Evolutionary conservation across 805 yeast species (phyloP), one percentile per base, ranked within the genome.

Genomic region (Komagataella ulmi): DNA sequence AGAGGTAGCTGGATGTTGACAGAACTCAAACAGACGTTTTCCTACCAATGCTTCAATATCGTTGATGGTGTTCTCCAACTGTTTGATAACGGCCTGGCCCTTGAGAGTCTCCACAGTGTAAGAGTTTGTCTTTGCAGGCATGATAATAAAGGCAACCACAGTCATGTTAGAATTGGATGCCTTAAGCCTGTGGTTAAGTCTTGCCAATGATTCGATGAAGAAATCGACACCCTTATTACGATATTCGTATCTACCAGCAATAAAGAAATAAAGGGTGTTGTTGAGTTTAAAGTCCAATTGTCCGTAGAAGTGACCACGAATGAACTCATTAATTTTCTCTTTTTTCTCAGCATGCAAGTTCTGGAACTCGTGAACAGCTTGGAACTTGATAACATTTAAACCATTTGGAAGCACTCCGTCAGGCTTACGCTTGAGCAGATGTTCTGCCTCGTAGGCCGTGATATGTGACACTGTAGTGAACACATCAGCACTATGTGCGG

Each of bases 321-420:
- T 84, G 64, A 91, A 91, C 62, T 93, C 97, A 65, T 89, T 84
- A 65, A 91, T 90, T 65, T 88, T 88, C 51, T 82, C 96, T 74
- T 91, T 91, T 68, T 85, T 83, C 57, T 83, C 68, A 23, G 97
- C 97, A 71, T 91, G 99, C 68, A 91, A 74, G 68, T 93, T 91
- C 70, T 91, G 99, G 72, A 91, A 91, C 71, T 91, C 99, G 68
- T 91, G 99, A 58, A 91, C 96, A 1, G 98, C 98, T 62, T 87
- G 91, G 70, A 91, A 91, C 71, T 91, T 91, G 56, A 90, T 88
- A 51, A 91, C 98, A 64, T 91, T 91, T 56, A 91, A 75, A 21
- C 99, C 99, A 65, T 91, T 91, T 52, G 99, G 99, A 63, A 93
- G 77, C 19, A 91, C 97, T 3, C 99, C 99, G 64, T 91, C 99